These are phyloP conservation scores for Powellomyces hirtus DNA, from an alignment of 192 early-diverging fungal genomes.

Conservation along the genomic window DNA sequence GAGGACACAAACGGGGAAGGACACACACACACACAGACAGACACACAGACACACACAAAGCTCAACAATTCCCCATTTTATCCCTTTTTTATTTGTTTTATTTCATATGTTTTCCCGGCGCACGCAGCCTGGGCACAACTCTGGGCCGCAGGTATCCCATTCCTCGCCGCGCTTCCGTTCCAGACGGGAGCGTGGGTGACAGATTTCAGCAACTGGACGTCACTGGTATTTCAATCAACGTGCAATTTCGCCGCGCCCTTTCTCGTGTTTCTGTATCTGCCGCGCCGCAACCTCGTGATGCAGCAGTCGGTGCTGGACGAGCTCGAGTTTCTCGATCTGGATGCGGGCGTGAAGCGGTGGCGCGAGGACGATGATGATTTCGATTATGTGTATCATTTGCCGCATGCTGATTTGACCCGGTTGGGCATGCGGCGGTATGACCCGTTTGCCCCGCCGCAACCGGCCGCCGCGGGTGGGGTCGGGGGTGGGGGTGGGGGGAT, in stretches of 20 bases:
- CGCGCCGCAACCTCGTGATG: slow-evolving; percentile 44
- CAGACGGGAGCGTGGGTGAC: slow-evolving; percentile 62
- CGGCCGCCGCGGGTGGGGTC: background rate
- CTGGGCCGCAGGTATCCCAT: slow-evolving; percentile 57
- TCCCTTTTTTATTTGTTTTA: background rate
- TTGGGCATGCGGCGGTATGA: slow-evolving; percentile 35
- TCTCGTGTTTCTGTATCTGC: slow-evolving; percentile 62
- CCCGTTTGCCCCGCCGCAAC: slow-evolving; percentile 28
- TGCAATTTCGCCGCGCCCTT: slow-evolving; percentile 70
- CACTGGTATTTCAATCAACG: slow-evolving; percentile 62
- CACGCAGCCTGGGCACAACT: slow-evolving; percentile 46
- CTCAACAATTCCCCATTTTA: no score
- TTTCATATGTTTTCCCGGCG: no score
- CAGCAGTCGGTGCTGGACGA: slow-evolving; percentile 53
- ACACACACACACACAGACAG: no score
- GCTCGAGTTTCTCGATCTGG: slow-evolving; percentile 47
- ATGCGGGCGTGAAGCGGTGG: slow-evolving; percentile 40
- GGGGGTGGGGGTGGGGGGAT: background rate
- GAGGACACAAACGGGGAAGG: no score
- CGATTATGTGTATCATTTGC: slow-evolving; percentile 54
- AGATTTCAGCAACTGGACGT: slow-evolving; percentile 60
- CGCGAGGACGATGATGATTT: slow-evolving; percentile 44
- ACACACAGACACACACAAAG: no score
- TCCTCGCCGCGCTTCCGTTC: slow-evolving; percentile 63
- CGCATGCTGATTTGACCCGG: slow-evolving; percentile 39